Base-by-base conservation (phyloP, 1,284 basidiomycete species). In the Xerocomus minutiporus region DNA sequence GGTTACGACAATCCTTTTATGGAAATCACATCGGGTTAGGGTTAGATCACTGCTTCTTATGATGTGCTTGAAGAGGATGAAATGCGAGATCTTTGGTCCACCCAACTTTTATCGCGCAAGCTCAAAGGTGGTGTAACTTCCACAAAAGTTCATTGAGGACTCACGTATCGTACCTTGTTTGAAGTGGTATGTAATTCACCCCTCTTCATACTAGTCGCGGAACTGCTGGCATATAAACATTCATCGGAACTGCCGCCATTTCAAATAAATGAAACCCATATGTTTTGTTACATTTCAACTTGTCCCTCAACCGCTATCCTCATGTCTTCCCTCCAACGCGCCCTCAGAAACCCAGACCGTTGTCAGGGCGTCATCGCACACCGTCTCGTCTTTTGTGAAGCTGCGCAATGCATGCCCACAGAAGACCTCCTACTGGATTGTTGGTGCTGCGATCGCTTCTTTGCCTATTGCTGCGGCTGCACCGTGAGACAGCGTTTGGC, bases 391-490 rank as follows among this genome's bases (percentile, higher is more conserved):
- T 54, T 57, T 29, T 61, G 59, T 28, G 53, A 54, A 8, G 4
- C 2, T 3, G 44, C 44, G 4, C 23, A 45, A 4, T 12, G n/a
- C 15, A 9, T 51, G 35, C 17, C 57, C 17, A 54, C 46, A 17
- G 46, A 53, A 4, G n/a, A 61, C 8, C 59, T 59, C 48, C 38
- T 58, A 29, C 26, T 46, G 5, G 28, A 46, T 1, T 62, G 60
- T 40, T 34, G 32, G 46, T 45, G 17, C 26, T 61, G 59, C 32
- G 5, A 26, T 35, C 48, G 48, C 40, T 60, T 57, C 46, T 28
- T 60, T 5, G 59, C 42, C 35, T 61, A 48, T 12, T 60, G 53
- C 7, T 59, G 59, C 11, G 4, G 46, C n/a, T 59, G 57, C 47
- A 54, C 51, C 5, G 9, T 17, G 17, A 47, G 31, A 12, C 49